Evolutionary conservation across 2,329 filamentous ascomycete species (phyloP), one percentile per base, ranked within the genome.

Genomic region (Sporothrix sp.): DNA sequence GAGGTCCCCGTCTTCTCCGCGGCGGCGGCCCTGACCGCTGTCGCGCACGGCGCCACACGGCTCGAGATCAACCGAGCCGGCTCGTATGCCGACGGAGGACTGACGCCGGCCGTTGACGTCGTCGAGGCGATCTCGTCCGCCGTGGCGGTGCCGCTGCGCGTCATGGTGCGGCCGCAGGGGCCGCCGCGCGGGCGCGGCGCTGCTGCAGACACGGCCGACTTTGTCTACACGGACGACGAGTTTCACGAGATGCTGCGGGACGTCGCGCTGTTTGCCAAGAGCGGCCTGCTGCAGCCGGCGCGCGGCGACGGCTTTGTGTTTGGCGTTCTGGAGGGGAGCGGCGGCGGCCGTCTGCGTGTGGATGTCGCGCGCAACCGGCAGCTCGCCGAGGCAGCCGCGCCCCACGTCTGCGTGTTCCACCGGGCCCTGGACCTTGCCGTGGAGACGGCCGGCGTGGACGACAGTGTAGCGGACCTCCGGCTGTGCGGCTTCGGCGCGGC

Each of bases 271-370:
- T 69, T 78, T 58, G 67, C 65, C 43, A 56, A 57, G 1, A 59
- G 65, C 0, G 66, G 66, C 0, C 52, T 68, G 3, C 58, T 79
- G 48, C 57, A 66, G 23, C 55, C 62, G 0, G 55, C 58, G 2
- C 64, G 66, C 13, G 74, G 74, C 4, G 77, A 80, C 54, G 75
- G 74, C 1, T 80, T 81, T 56, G 76, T 81, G 7, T 77, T 80
- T 56, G 76, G 76, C 4, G 62, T 74, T 2, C 54, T 79, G 11
- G 53, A 48, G 30, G 3, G 7, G n/a, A 33, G n/a, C 2, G 40
- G 47, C 7, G 7, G 33, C 1, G 32, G 48, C 11, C 4, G 21
- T 28, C 36, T 13, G 10, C 40, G 66, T 14, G 53, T 78, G n/a
- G 70, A 79, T 55, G 55, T 58, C 7, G 56, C 60, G n/a, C 58